Base-by-base conservation (phyloP, 2,329 filamentous ascomycete species). In the Colletotrichum echinochloae region DNA sequence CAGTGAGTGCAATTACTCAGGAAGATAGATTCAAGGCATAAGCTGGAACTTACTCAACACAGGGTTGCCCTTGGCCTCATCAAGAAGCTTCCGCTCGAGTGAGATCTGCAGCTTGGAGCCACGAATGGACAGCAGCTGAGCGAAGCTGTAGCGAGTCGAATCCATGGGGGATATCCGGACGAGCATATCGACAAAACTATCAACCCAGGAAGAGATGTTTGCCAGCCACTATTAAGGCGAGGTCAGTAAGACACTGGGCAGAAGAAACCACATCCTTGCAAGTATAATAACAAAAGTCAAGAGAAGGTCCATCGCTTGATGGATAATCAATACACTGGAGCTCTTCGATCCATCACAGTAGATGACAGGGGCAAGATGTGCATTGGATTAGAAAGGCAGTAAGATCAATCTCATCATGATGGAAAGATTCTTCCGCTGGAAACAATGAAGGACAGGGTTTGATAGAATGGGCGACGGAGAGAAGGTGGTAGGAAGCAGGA, bases 81-180 rank as follows among this genome's bases (percentile, higher is more conserved):
- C 65, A 46, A 72, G 51, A 37, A 73, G 51, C 35, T 51, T 56
- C 26, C 48, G 54, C 62, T 72, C 69, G 7, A 65, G 54, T 14
- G 28, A 52, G 23, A 16, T 18, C 52, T 71, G 56, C 52, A 49
- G 51, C 48, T 60, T 61, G 20, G 60, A 49, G 23, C 64, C 60
- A 46, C 65, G 68, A 35, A 72, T 44, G 37, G 71, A 59, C 44
- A 71, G 26, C 28, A 72, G 71, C 63, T 71, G 37, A 20, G 54
- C n/a, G 30, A 49, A 33, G 33, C 33, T 71, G 60, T 72, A 72
- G 54, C 35, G 33, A 28, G n/a, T 56, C 35, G 37, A 51, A 51
- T 60, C 66, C 70, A 72, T 72, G n/a, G 63, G 6, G 46, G 14
- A 5, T 23, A 18, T 28, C 26, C 49, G 35, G 11, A 55, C 44